These are phyloP conservation scores for Maudiozyma pseudohumilis DNA, from an alignment of 805 yeast genomes.

Conservation along the genomic window DNA sequence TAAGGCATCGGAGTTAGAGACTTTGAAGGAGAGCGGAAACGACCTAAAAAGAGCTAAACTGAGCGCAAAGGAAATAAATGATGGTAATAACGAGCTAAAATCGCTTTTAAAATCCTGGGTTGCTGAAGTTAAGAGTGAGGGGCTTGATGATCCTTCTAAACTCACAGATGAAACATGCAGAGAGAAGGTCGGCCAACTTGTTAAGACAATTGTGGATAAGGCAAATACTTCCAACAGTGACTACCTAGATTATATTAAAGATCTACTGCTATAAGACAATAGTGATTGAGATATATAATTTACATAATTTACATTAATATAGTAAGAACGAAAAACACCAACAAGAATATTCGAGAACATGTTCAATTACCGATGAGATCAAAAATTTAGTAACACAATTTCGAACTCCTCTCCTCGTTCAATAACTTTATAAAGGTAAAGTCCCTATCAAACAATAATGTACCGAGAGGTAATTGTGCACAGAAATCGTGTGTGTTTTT, in stretches of 20 bases:
- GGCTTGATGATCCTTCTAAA: slow-evolving; percentile 15
- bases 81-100: slow-evolving; percentile 43
- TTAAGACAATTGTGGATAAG: slow-evolving; percentile 12
- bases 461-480: slow-evolving; percentile 39
- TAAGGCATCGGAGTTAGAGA: slow-evolving; percentile 81
- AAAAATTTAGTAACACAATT: background rate
- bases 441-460: slow-evolving; percentile 46
- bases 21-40: slow-evolving; percentile 35
- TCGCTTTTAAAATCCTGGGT: slow-evolving; percentile 47
- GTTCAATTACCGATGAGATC: no score
- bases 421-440: slow-evolving; percentile 31
- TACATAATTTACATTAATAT: background rate
- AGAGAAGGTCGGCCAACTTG: slow-evolving; percentile 16
- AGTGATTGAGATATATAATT: background rate
- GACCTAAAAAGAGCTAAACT: slow-evolving; percentile 43
- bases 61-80: slow-evolving; percentile 37
- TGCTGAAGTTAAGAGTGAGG: slow-evolving; percentile 29
- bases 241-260: slow-evolving; percentile 16
- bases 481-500: slow-evolving; percentile 18
- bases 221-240: slow-evolving; percentile 8
- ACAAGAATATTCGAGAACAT: no score
- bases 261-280: slow-evolving; percentile 10
- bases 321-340: background rate
- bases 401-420: background rate
- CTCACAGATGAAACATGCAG: slow-evolving; percentile 30